Percentiles rank a stretch among this genome's conserved stretches.
Evolutionary conservation across 2,329 filamentous ascomycete species (phyloP).

Genomic region (Claviceps purpurea): DNA sequence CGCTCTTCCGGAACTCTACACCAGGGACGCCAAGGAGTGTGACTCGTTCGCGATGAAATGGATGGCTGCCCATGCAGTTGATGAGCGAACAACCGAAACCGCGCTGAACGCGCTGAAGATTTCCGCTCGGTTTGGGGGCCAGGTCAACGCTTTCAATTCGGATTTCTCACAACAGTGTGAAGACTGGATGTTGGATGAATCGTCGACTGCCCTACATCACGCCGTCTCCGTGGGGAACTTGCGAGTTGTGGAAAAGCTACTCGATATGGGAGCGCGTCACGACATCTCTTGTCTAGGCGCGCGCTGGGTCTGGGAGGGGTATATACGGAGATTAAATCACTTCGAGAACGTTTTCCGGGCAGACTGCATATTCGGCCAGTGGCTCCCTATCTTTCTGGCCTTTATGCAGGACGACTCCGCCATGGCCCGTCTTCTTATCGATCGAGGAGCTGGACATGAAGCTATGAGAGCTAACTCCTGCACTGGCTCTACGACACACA

Average conservation of each 20-base stretch:
- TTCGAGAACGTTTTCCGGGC: neutral
- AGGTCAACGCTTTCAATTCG: conserved; percentile 1
- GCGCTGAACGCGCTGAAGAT: neutral
- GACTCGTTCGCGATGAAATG: conserved; percentile 2
- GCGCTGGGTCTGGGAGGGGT: neutral
- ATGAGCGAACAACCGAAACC: neutral
- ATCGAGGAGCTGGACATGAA: neutral
- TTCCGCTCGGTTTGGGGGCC: neutral
- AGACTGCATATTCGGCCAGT: neutral
- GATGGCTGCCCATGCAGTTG: neutral
- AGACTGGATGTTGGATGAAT: neutral
- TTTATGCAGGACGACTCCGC: neutral
- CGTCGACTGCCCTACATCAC: conserved; percentile 1
- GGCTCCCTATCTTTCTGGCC: conserved; percentile 1
- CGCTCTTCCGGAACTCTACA: neutral
- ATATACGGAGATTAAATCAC: neutral
- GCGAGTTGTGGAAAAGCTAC: neutral
- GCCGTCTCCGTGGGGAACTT: neutral
- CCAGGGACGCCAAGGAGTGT: neutral
- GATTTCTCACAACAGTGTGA: neutral
- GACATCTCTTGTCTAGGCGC: neutral
- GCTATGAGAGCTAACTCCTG: neutral
- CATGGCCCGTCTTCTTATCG: neutral
- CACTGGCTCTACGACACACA: neutral
- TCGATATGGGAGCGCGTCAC: neutral